Evolutionary conservation across 176 grass and related monocot genomes (phyloP).

Genomic region (Alopecurus myosuroides): DNA sequence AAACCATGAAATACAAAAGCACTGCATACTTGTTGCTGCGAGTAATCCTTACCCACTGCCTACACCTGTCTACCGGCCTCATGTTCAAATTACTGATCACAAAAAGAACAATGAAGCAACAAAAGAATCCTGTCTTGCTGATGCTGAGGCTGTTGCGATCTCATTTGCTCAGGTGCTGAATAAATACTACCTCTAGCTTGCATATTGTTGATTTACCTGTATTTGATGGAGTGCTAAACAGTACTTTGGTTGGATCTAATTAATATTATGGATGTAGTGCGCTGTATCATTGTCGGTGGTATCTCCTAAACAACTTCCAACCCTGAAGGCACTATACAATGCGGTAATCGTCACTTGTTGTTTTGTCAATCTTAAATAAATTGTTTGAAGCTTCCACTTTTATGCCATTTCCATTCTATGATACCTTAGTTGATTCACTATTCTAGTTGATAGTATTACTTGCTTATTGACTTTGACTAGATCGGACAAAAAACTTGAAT

Average conservation of each 20-base stretch:
- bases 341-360: slow-evolving; percentile 51
- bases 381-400: background rate
- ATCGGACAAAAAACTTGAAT: background rate
- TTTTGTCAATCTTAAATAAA: slow-evolving; percentile 16
- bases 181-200: slow-evolving; percentile 16
- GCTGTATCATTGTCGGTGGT: slow-evolving; percentile 76
- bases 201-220: slow-evolving; percentile 26
- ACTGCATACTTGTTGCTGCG: slow-evolving; percentile 88
- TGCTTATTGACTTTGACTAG: background rate
- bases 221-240: background rate
- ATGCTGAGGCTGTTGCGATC: slow-evolving; percentile 79
- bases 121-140: slow-evolving; percentile 54
- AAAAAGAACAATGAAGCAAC: slow-evolving; percentile 56
- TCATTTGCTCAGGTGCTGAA: slow-evolving; percentile 73
- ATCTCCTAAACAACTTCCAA: slow-evolving; percentile 91
- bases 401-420: background rate
- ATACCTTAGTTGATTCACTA: slow-evolving; percentile 18
- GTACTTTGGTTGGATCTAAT: slow-evolving; percentile 1
- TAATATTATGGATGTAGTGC: slow-evolving; percentile 60
- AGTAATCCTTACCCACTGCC: slow-evolving; percentile 88
- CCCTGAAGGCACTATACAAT: slow-evolving; percentile 84
- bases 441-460: slow-evolving; percentile 13
- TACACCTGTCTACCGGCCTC: slow-evolving; percentile 63
- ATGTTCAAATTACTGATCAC: slow-evolving; percentile 45
- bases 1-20: slow-evolving; percentile 79